phyloP scores from a whole-genome alignment of 768 basidiomycete species.

The Mycena rebaudengoi region DNA sequence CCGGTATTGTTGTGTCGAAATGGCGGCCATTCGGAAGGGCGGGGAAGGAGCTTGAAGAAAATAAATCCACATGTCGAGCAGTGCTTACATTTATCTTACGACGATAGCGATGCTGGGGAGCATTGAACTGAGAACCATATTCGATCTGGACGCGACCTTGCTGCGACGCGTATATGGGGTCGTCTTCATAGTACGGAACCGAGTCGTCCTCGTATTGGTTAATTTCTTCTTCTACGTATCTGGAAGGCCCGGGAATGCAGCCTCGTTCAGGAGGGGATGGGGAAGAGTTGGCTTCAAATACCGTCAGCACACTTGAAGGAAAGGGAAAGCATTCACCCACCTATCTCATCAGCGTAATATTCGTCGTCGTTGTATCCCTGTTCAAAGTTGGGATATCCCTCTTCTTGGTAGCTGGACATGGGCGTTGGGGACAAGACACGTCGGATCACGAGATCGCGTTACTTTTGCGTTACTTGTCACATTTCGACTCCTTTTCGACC shows the following conservation, averaged over 20 bases:
- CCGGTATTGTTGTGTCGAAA: not conserved
- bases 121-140: not conserved
- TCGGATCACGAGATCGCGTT: no score
- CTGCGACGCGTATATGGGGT: constrained; percentile 17
- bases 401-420: no score
- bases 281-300: constrained; percentile 25
- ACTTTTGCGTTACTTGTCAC: no score
- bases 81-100: not conserved
- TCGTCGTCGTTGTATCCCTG: constrained; percentile 35
- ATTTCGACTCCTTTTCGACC: no score
- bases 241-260: not conserved
- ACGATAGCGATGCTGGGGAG: not conserved
- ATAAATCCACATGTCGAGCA: not conserved
- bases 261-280: constrained; percentile 42
- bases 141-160: not conserved
- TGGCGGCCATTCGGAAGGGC: constrained; percentile 5
- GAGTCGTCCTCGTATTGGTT: constrained; percentile 18
- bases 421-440: no score
- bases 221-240: constrained; percentile 12
- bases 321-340: constrained; percentile 45
- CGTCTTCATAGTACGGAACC: constrained; percentile 20
- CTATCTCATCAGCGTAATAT: constrained; percentile 44
- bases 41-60: constrained; percentile 1
- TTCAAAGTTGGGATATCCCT: no score
- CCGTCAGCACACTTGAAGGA: constrained; percentile 2